Base-by-base conservation (phyloP, 2,329 filamentous ascomycete genomes). In the Neobulgaria alba region DNA sequence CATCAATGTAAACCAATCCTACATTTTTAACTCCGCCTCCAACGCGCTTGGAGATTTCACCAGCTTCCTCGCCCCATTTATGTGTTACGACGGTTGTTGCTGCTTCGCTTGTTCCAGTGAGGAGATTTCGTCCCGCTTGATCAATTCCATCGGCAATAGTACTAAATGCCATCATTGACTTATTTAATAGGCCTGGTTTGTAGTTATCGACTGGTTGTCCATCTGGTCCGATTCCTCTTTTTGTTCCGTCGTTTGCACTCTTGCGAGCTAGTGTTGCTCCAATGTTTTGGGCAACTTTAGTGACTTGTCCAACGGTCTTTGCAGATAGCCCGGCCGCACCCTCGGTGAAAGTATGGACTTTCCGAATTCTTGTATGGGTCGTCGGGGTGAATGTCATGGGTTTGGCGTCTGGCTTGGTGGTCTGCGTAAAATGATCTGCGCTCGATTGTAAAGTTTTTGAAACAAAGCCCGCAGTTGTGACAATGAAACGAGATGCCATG, bases 1-100 rank as follows among this genome's bases (percentile, higher is more conserved):
- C 90, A 55, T 98, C 92, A 46, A 98, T 95, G 60, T 98, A 98
- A 21, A 98, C 92, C 19, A 98, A 71, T 4, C 89, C 92, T 5
- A 96, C 92, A 51, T 96, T 98, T 71, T 92, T 95, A 56, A 95
- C 80, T 17, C 89, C 90, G 4, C 86, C 82, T 1, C 87, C 85
- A 15, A 98, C 63, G 39, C 85, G 72, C 31, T 72, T 72, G 2
- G 87, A 82, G 12, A 96, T 70, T 26, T 80, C 72, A 12, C 88
- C 86, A 0, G 92, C 92, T 63, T 98, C 87, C 1, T 74, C 59
- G 3, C 92, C 92, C 68, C 89, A 98, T 48, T 79, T 81, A 63
- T 96, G 92, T n/a, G 80, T 75, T 3, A 96, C 86, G 38, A 95
- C 81, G 1, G 82, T 85, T 26, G 79, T 87, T 17, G 90, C 83